phyloP scores from a whole-genome alignment of 1,284 basidiomycete genomes.

The Ustilago shanxiensis region DNA sequence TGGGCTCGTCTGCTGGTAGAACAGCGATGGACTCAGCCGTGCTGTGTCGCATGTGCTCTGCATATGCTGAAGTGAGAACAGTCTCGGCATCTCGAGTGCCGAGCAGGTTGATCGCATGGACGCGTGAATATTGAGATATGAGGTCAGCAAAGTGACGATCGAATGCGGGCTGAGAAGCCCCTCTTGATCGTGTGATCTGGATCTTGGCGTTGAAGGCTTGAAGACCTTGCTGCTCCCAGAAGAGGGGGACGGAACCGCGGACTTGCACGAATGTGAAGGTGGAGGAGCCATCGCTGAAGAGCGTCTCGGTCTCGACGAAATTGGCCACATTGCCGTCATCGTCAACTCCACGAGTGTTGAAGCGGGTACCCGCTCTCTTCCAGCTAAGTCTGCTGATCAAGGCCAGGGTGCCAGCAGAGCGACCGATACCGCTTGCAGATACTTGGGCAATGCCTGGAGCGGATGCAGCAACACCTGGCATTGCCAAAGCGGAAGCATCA shows the following conservation, averaged over 20 bases:
- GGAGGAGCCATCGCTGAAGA: constrained; percentile 85
- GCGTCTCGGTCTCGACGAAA: constrained; percentile 96
- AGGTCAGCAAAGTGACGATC: constrained; percentile 91
- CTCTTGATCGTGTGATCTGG: constrained; percentile 79
- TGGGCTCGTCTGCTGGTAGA: constrained; percentile 28
- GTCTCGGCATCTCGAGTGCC: constrained; percentile 82
- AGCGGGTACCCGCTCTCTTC: constrained; percentile 95
- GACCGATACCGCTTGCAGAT: constrained; percentile 67
- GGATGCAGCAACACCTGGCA: neutral
- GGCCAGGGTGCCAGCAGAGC: constrained; percentile 77
- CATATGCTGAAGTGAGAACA: constrained; percentile 83
- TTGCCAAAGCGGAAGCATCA: constrained; percentile 72
- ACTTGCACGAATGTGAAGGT: constrained; percentile 92
- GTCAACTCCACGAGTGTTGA: constrained; percentile 96
- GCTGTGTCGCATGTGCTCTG: constrained; percentile 58
- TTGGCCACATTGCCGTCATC: constrained; percentile 98
- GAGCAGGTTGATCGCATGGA: constrained; percentile 67
- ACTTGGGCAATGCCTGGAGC: constrained; percentile 70
- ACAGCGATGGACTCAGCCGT: constrained; percentile 49
- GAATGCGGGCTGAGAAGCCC: constrained; percentile 93
- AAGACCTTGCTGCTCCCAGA: constrained; percentile 98
- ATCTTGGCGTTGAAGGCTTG: constrained; percentile 63
- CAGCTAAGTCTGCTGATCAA: constrained; percentile 85
- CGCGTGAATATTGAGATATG: constrained; percentile 58
- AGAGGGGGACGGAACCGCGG: constrained; percentile 84